Base-by-base conservation (phyloP, 352 stramenopile genomes). In the Globisporangium acanthophoron region DNA sequence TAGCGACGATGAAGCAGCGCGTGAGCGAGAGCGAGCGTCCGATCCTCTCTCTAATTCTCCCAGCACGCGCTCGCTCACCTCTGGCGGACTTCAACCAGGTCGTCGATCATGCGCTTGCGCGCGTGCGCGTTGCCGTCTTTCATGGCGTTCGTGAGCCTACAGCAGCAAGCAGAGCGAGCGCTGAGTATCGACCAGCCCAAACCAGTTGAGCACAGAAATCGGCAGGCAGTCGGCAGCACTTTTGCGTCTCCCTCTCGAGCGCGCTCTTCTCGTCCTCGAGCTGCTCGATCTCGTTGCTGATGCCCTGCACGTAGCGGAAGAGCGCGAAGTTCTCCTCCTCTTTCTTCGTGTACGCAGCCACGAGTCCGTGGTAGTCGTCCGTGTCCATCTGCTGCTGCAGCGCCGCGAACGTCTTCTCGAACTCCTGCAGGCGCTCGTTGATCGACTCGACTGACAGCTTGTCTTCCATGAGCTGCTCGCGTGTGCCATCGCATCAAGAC, bases 281-380 rank as follows among this genome's bases (percentile, higher is more conserved):
- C 52, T 92, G 82, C 61, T 90, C 79, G 37, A 84, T 73, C 59
- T 92, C 82, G 54, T 89, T 90, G 62, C 81, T 90, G 16, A 87
- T 78, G 52, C 69, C 90, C 50, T 92, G 82, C 40, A 92, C 74
- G 60, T 92, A 90, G 52, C 78, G 76, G 39, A 89, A 92, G 45
- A 88, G 71, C 6, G 82, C 77, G 54, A 92, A 90, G 56, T 92
- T 90, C 29, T 92, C 79, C 46, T 90, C 82, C 54, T 92, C 82
- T 41, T 80, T 82, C 54, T 76, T 89, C 1, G 71, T 75, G 62
- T 92, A 89, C 31, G 82, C 69, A 18, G 64, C 59, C 6, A 88
- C 57, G 7, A 90, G 35, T 18, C 85, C 71, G 50, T 87, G 80
- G 52, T 78, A 88, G 61, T 88, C 74, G 43, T 78, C 70, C 15